A percentile compares a stretch with the other conserved stretches of the same genome.
These are phyloP conservation scores for Suhomyces bribrorum DNA, from an alignment of 1,139 yeast genomes.

Conservation along the genomic window DNA sequence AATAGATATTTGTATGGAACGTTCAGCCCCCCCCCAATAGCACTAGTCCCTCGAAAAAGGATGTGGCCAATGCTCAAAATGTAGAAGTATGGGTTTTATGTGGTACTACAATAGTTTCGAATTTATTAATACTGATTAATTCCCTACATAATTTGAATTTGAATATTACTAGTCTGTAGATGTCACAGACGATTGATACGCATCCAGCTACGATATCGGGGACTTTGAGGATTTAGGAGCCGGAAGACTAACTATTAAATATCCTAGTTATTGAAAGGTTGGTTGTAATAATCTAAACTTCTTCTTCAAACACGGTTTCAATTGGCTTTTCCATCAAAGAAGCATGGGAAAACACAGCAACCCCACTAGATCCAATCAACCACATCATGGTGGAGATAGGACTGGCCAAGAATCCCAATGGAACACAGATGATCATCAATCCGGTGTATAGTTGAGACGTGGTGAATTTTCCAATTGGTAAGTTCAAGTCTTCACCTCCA, in stretches of 20 bases:
- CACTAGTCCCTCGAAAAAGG: too few species aligned
- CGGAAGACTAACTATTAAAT: too few species aligned
- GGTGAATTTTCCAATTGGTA: conserved; percentile 68
- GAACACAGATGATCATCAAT: conserved; percentile 73
- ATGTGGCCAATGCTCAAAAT: not conserved
- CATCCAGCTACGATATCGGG: too few species aligned
- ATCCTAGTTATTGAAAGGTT: not conserved
- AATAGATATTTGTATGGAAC: conserved; percentile 13
- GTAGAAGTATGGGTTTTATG: not conserved
- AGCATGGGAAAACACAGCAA: conserved; percentile 87
- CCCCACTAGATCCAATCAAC: conserved; percentile 94
- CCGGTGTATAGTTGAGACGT: conserved; percentile 90
- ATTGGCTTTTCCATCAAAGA: conserved; percentile 95
- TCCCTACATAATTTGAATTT: not conserved
- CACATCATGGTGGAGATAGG: conserved; percentile 94
- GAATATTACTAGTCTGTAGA: too few species aligned
- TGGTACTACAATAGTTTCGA: too few species aligned
- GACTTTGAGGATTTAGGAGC: too few species aligned
- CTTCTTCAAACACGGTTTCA: conserved; percentile 95
- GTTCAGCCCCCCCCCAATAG: not conserved
- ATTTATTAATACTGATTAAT: too few species aligned
- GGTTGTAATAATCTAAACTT: conserved; percentile 36
- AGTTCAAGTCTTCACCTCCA: conserved; percentile 75
- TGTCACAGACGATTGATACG: too few species aligned
- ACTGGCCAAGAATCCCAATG: conserved; percentile 89